Evolutionary conservation across 257 asterid genomes (phyloP).

Genomic region (Avicennia marina): DNA sequence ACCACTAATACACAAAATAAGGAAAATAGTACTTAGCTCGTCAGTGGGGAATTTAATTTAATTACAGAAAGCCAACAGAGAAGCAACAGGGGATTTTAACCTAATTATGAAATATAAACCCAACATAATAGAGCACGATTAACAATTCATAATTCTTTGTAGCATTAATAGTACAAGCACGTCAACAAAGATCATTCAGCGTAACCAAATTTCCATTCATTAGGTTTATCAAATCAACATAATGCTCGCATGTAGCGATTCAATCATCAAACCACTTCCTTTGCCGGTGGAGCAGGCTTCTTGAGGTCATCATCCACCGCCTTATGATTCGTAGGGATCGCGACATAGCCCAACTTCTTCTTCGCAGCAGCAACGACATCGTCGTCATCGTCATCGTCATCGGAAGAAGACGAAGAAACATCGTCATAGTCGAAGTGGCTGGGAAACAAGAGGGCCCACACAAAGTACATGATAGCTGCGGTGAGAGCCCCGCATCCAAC

Average conservation of each 20-base stretch:
- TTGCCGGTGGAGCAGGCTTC: constrained; percentile 44
- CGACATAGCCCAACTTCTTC: constrained; percentile 44
- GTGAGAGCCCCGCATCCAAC: constrained; percentile 82
- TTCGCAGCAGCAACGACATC: constrained; percentile 28
- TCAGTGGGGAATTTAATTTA: neutral
- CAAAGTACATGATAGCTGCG: constrained; percentile 58
- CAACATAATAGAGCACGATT: constrained; percentile 6
- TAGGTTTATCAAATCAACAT: constrained; percentile 12
- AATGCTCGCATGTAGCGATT: neutral
- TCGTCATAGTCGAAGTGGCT: constrained; percentile 48
- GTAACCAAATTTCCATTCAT: neutral
- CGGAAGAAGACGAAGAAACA: constrained; percentile 26
- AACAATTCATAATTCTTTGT: constrained; percentile 14
- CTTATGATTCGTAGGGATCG: constrained; percentile 33
- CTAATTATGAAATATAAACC: constrained; percentile 6
- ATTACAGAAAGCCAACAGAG: neutral
- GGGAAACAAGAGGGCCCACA: constrained; percentile 63
- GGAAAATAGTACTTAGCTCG: neutral
- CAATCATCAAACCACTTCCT: constrained; percentile 45
- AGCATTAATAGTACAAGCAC: constrained; percentile 19
- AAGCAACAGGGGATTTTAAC: constrained; percentile 2
- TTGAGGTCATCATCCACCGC: constrained; percentile 40
- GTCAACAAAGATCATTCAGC: constrained; percentile 12
- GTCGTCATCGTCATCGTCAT: constrained; percentile 37
- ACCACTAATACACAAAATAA: neutral